phyloP scores from a whole-genome alignment of 208 protist genomes.

The Jaenimonas drosophilae region DNA sequence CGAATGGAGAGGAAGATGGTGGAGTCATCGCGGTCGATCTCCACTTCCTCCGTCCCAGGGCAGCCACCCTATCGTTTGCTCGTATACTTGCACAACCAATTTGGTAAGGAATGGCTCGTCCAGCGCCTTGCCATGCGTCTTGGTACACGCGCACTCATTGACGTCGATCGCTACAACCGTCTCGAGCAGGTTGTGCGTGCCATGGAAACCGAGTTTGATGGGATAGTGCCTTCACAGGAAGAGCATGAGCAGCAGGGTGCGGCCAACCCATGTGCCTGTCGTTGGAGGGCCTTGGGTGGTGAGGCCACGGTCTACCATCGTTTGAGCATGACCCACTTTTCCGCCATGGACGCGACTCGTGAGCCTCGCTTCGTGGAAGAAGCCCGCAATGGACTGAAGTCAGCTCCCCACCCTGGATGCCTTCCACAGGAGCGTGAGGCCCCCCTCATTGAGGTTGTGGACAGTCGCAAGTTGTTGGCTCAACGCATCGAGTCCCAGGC shows the following conservation, averaged over 20 bases:
- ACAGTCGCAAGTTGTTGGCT: slow-evolving; percentile 21
- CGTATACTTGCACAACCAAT: slow-evolving; percentile 76
- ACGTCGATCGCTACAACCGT: slow-evolving; percentile 35
- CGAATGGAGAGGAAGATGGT: slow-evolving; percentile 19
- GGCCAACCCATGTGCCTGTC: no score
- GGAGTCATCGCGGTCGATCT: no score
- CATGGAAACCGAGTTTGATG: background rate
- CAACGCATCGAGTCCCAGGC: background rate
- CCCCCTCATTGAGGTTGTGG: slow-evolving; percentile 53
- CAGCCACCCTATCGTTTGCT: slow-evolving; percentile 31
- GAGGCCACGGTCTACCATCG: slow-evolving; percentile 22
- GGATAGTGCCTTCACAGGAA: no score
- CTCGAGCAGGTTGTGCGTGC: slow-evolving; percentile 15
- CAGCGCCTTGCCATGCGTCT: slow-evolving; percentile 47
- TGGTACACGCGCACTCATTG: slow-evolving; percentile 37
- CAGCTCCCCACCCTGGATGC: no score
- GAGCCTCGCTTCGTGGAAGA: no score
- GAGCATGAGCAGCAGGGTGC: no score
- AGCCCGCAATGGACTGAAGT: no score
- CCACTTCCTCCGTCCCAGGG: no score
- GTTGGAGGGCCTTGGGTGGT: slow-evolving; percentile 12
- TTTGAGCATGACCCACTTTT: slow-evolving; percentile 20
- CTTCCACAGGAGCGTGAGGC: background rate
- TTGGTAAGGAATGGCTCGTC: slow-evolving; percentile 66
- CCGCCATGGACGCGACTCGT: background rate